A percentile compares a stretch with the other conserved stretches of the same genome.
phyloP scores from a whole-genome alignment of 768 basidiomycete genomes.

The Naematelia encephala region DNA sequence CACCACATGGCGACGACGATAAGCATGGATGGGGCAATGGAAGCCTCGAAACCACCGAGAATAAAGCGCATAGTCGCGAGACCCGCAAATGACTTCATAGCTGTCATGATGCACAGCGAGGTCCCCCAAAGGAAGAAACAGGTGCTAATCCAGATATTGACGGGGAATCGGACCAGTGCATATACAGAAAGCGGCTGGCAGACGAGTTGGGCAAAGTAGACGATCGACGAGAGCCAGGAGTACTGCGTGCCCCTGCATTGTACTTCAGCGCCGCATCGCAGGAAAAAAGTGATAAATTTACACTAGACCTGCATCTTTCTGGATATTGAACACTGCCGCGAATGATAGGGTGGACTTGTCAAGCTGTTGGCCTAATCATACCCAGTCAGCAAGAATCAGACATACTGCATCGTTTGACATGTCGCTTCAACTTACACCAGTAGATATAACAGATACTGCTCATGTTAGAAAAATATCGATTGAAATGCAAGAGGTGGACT shows the following conservation, averaged over 20 bases:
- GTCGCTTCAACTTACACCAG: conserved; percentile 8
- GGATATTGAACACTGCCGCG: conserved; percentile 56
- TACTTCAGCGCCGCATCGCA: background rate
- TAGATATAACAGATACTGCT: conserved; percentile 18
- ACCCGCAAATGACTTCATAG: conserved; percentile 53
- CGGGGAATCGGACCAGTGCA: conserved; percentile 22
- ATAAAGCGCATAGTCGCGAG: conserved; percentile 55
- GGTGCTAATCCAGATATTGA: conserved; percentile 44
- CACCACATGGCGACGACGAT: conserved; percentile 57
- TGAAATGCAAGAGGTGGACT: background rate
- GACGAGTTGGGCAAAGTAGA: conserved; percentile 38
- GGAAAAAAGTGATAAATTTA: conserved; percentile 45
- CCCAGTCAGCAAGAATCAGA: background rate
- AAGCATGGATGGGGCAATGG: conserved; percentile 56
- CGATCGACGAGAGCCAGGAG: conserved; percentile 32
- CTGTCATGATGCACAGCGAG: conserved; percentile 52
- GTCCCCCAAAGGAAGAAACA: conserved; percentile 56
- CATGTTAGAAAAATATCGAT: background rate
- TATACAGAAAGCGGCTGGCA: conserved; percentile 31
- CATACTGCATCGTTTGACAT: background rate
- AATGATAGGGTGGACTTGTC: conserved; percentile 57
- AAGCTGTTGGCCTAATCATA: conserved; percentile 17
- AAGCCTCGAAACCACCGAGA: conserved; percentile 58
- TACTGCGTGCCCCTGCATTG: conserved; percentile 23
- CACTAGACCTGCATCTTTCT: conserved; percentile 51